Conservation (phyloP, 306 rosid genomes). For the Prunus kanzakura region DNA sequence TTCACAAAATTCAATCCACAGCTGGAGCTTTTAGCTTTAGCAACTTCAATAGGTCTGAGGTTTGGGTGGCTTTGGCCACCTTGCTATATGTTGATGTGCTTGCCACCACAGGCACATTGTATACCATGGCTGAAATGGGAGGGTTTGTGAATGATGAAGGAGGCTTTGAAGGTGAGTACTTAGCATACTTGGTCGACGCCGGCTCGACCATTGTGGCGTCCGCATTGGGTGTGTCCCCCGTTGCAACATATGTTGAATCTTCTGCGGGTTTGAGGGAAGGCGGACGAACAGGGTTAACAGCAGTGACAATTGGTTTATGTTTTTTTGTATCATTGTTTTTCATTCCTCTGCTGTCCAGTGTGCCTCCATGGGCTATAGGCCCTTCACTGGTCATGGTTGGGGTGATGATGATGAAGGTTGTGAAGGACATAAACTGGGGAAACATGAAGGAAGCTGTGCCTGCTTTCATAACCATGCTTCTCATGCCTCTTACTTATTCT, state of each 20-base stretch:
- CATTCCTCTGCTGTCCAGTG: conserved; percentile 70
- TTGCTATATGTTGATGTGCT: conserved; percentile 83
- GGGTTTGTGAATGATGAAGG: conserved; percentile 67
- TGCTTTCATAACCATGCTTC: conserved; percentile 71
- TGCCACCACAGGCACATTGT: conserved; percentile 74
- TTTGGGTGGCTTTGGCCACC: conserved; percentile 77
- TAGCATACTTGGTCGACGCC: conserved; percentile 83
- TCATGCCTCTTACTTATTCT: conserved; percentile 92
- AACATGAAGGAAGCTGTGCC: conserved; percentile 66
- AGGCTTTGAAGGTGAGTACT: conserved; percentile 80
- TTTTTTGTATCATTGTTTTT: conserved; percentile 73
- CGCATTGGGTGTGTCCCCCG: conserved; percentile 59
- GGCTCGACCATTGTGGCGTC: conserved; percentile 68
- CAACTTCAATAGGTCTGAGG: conserved; percentile 52
- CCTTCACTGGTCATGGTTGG: conserved; percentile 91
- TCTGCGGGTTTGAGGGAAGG: conserved; percentile 86
- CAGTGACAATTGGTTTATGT: conserved; percentile 58
- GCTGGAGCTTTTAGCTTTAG: conserved; percentile 63
- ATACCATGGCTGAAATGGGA: conserved; percentile 82
- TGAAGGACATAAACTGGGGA: conserved; percentile 80
- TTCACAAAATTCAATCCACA: conserved; percentile 66
- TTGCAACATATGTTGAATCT: conserved; percentile 77
- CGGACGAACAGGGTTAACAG: conserved; percentile 82
- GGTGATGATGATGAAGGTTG: conserved; percentile 95
- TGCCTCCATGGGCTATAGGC: conserved; percentile 96